Evolutionary conservation across 1,284 basidiomycete species (phyloP), one percentile per base, ranked within the genome.

Genomic region (Cryptococcus maquisensis): DNA sequence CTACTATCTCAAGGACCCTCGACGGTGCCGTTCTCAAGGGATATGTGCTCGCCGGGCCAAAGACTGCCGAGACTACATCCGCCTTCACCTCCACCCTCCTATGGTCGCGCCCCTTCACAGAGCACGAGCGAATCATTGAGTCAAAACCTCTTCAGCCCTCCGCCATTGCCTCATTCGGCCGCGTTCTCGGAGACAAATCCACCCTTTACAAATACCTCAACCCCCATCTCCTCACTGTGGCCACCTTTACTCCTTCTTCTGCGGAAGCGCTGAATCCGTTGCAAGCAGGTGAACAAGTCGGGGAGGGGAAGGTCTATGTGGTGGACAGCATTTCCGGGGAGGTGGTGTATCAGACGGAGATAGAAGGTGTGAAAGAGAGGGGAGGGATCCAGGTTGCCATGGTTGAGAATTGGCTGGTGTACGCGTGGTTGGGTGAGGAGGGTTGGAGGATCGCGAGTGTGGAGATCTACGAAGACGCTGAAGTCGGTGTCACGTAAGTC

Each of bases 181-280:
- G 86, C 64, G 91, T 95, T 3, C 78, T 90, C 2, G 91, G 89
- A 6, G 86, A 96, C 73, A 84, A 94, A 55, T 84, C 84, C 26
- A 93, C 92, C 39, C 74, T 97, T 52, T 95, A 96, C 81, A 98
- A 98, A 78, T 96, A 95, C 71, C 81, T 97, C 60, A 95, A 95
- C 71, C 87, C 88, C 5, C 84, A 90, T 62, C 67, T 91, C 16
- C 79, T 86, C 41, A 83, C 86, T 3, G 78, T 90, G 26, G 77
- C 86, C 7, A 88, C 86, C 15, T 74, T 80, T 4, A 74, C 79
- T 4, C 67, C 72, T 7, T n/a, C 45, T 3, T n/a, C 40, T 5
- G 2, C 18, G 6, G 5, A 21, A 23, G 20, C 15, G 10, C 42
- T 44, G 10, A 51, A 48, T 12, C 54, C 37, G 26, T 16, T 49